A percentile compares a stretch with the other conserved stretches of the same genome.
Conservation (phyloP, 768 basidiomycete species). For the Collybiopsis confluens region DNA sequence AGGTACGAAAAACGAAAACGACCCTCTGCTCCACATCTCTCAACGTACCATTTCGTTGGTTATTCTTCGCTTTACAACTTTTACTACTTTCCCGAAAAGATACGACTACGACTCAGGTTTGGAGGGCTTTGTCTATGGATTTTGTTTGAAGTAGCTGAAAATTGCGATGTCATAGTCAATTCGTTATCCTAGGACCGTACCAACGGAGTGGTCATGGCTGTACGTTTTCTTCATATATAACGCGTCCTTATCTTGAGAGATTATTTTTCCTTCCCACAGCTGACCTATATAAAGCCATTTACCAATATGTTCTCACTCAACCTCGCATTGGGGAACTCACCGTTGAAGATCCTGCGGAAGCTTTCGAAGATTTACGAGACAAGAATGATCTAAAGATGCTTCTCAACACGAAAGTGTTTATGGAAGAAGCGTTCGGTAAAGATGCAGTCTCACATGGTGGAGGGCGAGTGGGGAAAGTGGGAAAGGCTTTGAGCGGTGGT, state of each 20-base stretch:
- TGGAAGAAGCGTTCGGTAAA: conserved; percentile 63
- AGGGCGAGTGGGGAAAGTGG: conserved; percentile 43
- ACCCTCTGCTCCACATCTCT: conserved; percentile 38
- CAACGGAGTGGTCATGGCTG: conserved; percentile 90
- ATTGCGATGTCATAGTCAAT: conserved; percentile 60
- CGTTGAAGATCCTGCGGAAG: conserved; percentile 97
- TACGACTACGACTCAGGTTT: conserved; percentile 82
- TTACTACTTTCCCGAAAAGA: conserved; percentile 90
- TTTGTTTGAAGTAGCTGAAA: conserved; percentile 1
- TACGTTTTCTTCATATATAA: conserved; percentile 32
- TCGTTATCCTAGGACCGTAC: conserved; percentile 87
- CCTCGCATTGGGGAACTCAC: conserved; percentile 84
- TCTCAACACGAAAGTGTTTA: conserved; percentile 57
- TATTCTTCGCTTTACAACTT: conserved; percentile 95
- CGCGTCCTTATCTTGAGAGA: conserved; percentile 2
- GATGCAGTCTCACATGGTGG: conserved; percentile 43
- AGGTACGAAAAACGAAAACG: conserved; percentile 86
- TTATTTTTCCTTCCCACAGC: conserved; percentile 53
- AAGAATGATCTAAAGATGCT: conserved; percentile 85
- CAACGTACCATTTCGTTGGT: conserved; percentile 88
- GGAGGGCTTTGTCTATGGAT: conserved; percentile 12
- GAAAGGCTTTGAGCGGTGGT: conserved; percentile 36
- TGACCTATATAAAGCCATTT: conserved; percentile 82
- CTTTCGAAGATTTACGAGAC: conserved; percentile 94
- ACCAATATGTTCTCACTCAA: conserved; percentile 64